These are phyloP conservation scores for Thuja plicata DNA, from an alignment of 83 land plant genomes.

Conservation along the genomic window DNA sequence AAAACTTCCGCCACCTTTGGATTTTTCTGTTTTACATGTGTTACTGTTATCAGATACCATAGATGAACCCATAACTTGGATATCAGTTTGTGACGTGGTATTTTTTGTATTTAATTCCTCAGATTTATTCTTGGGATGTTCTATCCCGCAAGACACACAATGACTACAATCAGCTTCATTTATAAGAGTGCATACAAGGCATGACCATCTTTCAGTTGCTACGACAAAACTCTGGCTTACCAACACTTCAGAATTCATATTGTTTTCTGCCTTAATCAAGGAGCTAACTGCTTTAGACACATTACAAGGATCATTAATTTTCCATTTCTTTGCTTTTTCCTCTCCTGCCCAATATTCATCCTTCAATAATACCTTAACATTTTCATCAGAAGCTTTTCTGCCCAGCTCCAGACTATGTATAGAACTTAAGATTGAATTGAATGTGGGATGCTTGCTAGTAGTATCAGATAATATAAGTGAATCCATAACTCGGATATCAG, in stretches of 20 bases:
- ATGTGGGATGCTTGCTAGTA: not conserved
- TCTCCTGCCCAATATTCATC: constrained; percentile 74
- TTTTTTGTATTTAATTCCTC: not conserved
- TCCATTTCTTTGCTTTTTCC: constrained; percentile 32
- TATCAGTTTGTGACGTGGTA: not conserved
- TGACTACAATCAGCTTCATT: constrained; percentile 10
- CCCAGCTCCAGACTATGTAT: not conserved
- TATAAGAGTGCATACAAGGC: not conserved
- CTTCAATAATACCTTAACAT: constrained; percentile 63
- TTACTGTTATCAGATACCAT: not conserved
- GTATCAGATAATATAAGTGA: not conserved
- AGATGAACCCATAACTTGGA: not conserved
- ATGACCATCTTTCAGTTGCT: constrained; percentile 1
- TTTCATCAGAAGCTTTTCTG: constrained; percentile 19
- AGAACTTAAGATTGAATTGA: not conserved
- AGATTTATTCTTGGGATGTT: constrained; percentile 16
- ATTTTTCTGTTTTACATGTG: not conserved
- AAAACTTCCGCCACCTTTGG: not conserved
- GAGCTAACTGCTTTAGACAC: not conserved
- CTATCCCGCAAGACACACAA: constrained; percentile 30
- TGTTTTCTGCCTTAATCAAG: not conserved
- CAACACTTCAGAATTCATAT: not conserved
- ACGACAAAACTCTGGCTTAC: not conserved
- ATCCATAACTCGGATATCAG: not conserved
- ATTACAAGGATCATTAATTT: no score